Evolutionary conservation across 2,329 filamentous ascomycete species (phyloP), one percentile per base, ranked within the genome.

Genomic region (Chaetomium strumarium): DNA sequence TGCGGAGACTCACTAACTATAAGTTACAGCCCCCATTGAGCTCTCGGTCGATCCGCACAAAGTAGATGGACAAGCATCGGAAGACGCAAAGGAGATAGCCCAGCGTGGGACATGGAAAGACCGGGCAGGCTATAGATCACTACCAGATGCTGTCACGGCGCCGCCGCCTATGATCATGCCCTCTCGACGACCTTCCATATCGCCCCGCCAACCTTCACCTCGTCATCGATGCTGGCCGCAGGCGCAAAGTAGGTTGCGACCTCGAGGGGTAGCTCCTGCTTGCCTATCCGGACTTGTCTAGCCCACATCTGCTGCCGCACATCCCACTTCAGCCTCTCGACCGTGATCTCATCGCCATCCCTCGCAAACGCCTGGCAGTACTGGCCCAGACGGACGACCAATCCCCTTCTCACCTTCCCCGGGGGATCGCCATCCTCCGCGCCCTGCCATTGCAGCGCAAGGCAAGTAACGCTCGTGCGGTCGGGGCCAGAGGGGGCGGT

Each of bases 371-470:
- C 54, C 46, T 60, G 56, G 7, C 52, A 51, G 36, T 57, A 52
- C 20, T 51, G 47, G 2, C 56, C 58, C 50, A 60, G 13, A 0
- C 58, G 44, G 16, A 60, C 52, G 12, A 57, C 30, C 40, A 58
- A n/a, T 11, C 56, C 56, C 45, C 56, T 47, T 29, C 20, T 44
- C 12, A 45, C 51, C 33, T 24, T 36, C 41, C 37, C 14, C 1
- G 4, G 40, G 1, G 34, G 1, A 1, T 14, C 14, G 5, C 33
- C 33, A 12, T 34, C 16, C 30, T 7, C 34, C 43, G 9, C 30
- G 36, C 33, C 63, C 9, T 72, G 66, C 29, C 73, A 62, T 55
- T 65, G 62, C 37, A 79, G 60, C 31, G 82, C 75, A 2, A 70
- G 58, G 39, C 68, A 72, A n/a, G 44, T 31, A 12, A 43, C 56